These are phyloP conservation scores for Mortierella alpina DNA, from an alignment of 192 early-diverging fungal species.

Conservation along the genomic window DNA sequence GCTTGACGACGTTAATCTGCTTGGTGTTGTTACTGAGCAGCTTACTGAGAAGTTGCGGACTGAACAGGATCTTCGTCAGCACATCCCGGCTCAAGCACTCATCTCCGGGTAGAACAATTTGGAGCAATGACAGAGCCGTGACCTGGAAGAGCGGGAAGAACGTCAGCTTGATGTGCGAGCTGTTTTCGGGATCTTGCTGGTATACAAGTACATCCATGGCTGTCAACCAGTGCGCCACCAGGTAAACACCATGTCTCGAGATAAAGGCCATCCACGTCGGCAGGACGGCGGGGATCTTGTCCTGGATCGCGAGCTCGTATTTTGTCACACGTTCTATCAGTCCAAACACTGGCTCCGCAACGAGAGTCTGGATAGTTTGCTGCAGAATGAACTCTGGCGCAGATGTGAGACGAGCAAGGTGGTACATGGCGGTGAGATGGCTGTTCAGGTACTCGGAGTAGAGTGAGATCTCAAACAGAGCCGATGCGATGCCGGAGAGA, in stretches of 20 bases:
- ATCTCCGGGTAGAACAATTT: constrained; percentile 46
- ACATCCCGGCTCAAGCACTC: constrained; percentile 45
- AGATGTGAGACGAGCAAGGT: constrained; percentile 32
- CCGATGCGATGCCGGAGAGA: constrained; percentile 9
- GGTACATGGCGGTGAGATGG: constrained; percentile 37
- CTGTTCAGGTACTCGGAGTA: constrained; percentile 41
- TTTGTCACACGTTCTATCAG: constrained; percentile 46
- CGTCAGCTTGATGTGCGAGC: constrained; percentile 52
- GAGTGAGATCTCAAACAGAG: constrained; percentile 34
- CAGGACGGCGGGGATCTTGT: constrained; percentile 22
- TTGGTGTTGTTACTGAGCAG: constrained; percentile 33
- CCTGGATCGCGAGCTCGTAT: constrained; percentile 45
- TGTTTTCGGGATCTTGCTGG: constrained; percentile 48
- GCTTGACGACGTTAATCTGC: constrained; percentile 37
- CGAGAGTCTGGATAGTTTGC: constrained; percentile 29
- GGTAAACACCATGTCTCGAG: constrained; percentile 41
- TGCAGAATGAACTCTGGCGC: constrained; percentile 14
- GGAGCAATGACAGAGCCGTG: constrained; percentile 40
- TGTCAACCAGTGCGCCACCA: constrained; percentile 43
- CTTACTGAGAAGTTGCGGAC: constrained; percentile 35
- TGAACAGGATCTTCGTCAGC: constrained; percentile 41
- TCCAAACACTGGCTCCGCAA: constrained; percentile 27
- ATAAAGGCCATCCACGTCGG: constrained; percentile 50
- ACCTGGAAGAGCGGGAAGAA: constrained; percentile 53
- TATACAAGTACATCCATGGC: constrained; percentile 50